Base-by-base conservation (phyloP, 257 asterid species). In the Nyctanthes arbortristis region DNA sequence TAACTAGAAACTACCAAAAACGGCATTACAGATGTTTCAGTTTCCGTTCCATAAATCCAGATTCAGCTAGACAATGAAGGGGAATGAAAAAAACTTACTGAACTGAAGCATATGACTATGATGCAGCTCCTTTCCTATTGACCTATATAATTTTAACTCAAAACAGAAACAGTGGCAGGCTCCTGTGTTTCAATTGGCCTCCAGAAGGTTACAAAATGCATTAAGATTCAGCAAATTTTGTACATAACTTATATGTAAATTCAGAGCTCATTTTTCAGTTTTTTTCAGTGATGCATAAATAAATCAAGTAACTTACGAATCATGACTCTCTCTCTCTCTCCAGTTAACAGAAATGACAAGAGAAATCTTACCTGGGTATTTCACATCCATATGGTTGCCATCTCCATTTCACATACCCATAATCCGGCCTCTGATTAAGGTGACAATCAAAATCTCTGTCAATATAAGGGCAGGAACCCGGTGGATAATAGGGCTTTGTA, bases 331-430 rank as follows among this genome's bases (percentile, higher is more conserved):
- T n/a, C n/a, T n/a, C 39, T 0, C 31, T 33, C 24, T 57, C 30
- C 1, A 20, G 36, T 20, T 5, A 57, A 33, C 55, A 39, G 30
- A 73, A 43, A 57, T 9, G 58, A 27, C 49, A 58, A 58, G 13
- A 68, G 3, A 54, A 69, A 65, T 27, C 73, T 18, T 73, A 90
- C 98, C 92, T 89, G 4, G 97, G 98, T 37, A 91, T 91, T 62
- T 89, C 91, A 75, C 98, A 93, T n/a, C 75, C 88, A 80, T 79
- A 67, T 0, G 98, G 96, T 80, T 84, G 93, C 98, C 98, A 93
- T 84, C 79, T 90, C 98, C 98, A 93, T 59, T 82, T 87, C 74
- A 85, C 73, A 69, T 67, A 93, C 77, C 79, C 84, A 16, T 56
- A 74, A 75, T 93, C 98, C 4, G 90, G 86, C 77, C 98, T 87